Base-by-base conservation (phyloP, 202 grass and related monocot genomes). In the Eragrostis tef region DNA sequence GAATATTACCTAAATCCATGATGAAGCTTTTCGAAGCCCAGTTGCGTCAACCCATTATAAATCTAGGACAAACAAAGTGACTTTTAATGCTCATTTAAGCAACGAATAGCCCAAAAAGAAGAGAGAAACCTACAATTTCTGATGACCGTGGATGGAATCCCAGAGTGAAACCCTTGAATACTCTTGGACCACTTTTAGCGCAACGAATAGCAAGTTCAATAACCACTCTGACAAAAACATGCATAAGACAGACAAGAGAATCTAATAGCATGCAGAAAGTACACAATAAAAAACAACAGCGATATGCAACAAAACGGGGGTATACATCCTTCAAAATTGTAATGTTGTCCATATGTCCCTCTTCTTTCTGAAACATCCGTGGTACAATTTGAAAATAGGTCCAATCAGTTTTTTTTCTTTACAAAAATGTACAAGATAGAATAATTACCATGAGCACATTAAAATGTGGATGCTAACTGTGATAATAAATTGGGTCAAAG, bases 111-210 rank as follows among this genome's bases (percentile, higher is more conserved):
- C 21, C 64, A 27, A 76, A 64, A 78, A 41, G 49, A 46, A 67
- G 24, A 45, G 51, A 53, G 1, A 62, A 84, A 48, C 81, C 86
- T 91, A 94, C 92, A 86, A 98, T 74, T 89, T 98, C 92, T 62
- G 86, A 91, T 74, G 95, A 91, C 5, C 88, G 79, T 45, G 95
- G 92, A 76, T 98, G 81, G 70, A 98, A 98, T 45, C 95, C 95
- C 59, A 98, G 51, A 47, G 87, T 94, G 70, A 98, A 98, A 84
- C 95, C 95, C 80, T 91, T 84, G 76, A 93, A 94, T 65, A 94
- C 82, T 63, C 85, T 88, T 39, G 90, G 84, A 48, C 95, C 92
- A 80, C 50, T 90, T 87, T 91, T 89, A 73, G 79, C 29, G 67
- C 95, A 98, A 75, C 52, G 85, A 50, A 98, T 91, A 73, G 95